These are phyloP conservation scores for Dictyostelium capitatum DNA, from an alignment of 78 protist genomes.

Conservation along the genomic window DNA sequence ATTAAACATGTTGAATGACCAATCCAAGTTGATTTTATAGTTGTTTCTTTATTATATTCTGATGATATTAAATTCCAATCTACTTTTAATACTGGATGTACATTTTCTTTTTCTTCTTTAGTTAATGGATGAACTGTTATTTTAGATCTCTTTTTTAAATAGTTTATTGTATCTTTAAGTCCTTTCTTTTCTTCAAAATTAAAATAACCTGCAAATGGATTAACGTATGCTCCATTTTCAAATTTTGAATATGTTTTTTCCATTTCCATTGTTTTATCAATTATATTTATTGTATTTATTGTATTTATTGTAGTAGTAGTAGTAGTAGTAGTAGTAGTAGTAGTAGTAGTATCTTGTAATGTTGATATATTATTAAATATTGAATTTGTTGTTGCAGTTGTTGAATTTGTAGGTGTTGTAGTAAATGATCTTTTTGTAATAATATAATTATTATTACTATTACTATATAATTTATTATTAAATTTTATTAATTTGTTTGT, in stretches of 20 bases:
- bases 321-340: no score
- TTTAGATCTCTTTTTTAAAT: not conserved
- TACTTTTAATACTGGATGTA: slow-evolving; percentile 33
- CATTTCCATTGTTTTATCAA: not conserved
- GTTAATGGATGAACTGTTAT: slow-evolving; percentile 30
- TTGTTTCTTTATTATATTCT: not conserved
- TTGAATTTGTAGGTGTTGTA: no score
- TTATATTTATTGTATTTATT: no score
- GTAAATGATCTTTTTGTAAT: no score
- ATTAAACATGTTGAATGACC: slow-evolving; percentile 74
- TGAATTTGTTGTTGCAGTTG: no score
- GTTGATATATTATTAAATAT: no score
- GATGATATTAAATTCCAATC: slow-evolving; percentile 13
- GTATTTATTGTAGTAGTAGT: no score
- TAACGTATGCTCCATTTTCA: slow-evolving; percentile 33
- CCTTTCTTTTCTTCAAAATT: not conserved
- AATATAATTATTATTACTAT: no score
- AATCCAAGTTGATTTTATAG: slow-evolving; percentile 60
- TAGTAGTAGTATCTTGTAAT: no score
- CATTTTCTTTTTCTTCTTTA: not conserved
- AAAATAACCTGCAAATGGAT: slow-evolving; percentile 23
- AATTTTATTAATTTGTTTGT: no score
- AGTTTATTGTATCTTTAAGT: not conserved
- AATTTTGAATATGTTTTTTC: slow-evolving; percentile 20
- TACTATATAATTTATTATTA: no score